Conservation (phyloP, 495 filamentous ascomycete genomes). For the Penicillium canescens region DNA sequence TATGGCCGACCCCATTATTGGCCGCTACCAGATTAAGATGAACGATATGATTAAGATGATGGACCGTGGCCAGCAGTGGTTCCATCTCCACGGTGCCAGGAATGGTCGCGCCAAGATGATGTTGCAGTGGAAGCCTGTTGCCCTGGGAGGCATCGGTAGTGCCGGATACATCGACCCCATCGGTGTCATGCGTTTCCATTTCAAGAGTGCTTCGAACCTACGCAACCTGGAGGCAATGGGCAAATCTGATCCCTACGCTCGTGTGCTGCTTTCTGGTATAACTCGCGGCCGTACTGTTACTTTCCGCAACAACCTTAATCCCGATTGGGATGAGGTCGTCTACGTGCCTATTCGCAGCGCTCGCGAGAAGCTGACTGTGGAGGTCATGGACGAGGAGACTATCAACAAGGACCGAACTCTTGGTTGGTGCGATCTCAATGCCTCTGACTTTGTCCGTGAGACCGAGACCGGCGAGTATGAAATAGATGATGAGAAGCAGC, state of each 20-base stretch:
- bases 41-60: constrained; percentile 90
- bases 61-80: constrained; percentile 95
- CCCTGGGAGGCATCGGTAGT: constrained; percentile 73
- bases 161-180: constrained; percentile 92
- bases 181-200: constrained; percentile 92
- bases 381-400: constrained; percentile 96
- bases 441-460: constrained; percentile 75
- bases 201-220: constrained; percentile 76
- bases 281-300: constrained; percentile 91
- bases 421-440: constrained; percentile 72
- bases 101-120: constrained; percentile 85
- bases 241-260: constrained; percentile 93
- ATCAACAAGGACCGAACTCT: constrained; percentile 84
- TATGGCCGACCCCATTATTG: constrained; percentile 77
- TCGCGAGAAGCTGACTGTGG: constrained; percentile 81
- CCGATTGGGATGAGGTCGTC: constrained; percentile 92
- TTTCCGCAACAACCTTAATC: constrained; percentile 92
- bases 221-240: constrained; percentile 94
- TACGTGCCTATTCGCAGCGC: constrained; percentile 88
- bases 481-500: constrained; percentile 75
- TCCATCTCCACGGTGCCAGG: constrained; percentile 79
- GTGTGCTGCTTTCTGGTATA: constrained; percentile 84
- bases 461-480: constrained; percentile 79
- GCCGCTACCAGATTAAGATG: constrained; percentile 90
- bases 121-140: constrained; percentile 93